phyloP scores from a whole-genome alignment of 371 early-diverging fungal genomes.

The Dichotomocladium elegans region DNA sequence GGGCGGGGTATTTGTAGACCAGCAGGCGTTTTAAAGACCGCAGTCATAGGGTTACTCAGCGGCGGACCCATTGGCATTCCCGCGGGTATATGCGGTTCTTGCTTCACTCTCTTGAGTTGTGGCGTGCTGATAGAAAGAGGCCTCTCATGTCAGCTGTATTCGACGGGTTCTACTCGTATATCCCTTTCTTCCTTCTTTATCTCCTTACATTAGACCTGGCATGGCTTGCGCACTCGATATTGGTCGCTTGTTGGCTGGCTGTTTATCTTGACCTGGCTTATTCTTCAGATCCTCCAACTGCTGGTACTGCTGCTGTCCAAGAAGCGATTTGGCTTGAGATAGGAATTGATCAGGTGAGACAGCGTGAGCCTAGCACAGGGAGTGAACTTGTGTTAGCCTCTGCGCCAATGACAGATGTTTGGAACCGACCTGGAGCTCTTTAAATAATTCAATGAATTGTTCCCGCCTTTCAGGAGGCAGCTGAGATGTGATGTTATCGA shows the following conservation, averaged over 20 bases:
- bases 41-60: constrained; percentile 8
- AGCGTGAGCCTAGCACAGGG: constrained; percentile 28
- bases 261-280: constrained; percentile 13
- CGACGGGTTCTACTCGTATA: too few species aligned
- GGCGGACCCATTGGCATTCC: constrained; percentile 27
- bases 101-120: constrained; percentile 25
- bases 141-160: neutral
- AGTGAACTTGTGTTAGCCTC: too few species aligned
- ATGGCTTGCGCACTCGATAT: constrained; percentile 28
- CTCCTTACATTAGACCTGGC: constrained; percentile 27
- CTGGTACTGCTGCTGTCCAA: constrained; percentile 42
- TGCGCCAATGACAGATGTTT: too few species aligned
- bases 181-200: neutral
- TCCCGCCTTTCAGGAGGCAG: constrained; percentile 34
- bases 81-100: constrained; percentile 17
- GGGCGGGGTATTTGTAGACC: constrained; percentile 26
- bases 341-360: constrained; percentile 37
- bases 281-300: constrained; percentile 41
- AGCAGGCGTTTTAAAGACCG: constrained; percentile 33
- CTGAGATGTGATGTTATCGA: constrained; percentile 35
- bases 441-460: constrained; percentile 32
- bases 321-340: constrained; percentile 28
- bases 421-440: constrained; percentile 29
- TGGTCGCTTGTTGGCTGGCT: constrained; percentile 11
- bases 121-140: constrained; percentile 12